Conservation (phyloP, 495 filamentous ascomycete species). For the Hypoxylon cercidicola region DNA sequence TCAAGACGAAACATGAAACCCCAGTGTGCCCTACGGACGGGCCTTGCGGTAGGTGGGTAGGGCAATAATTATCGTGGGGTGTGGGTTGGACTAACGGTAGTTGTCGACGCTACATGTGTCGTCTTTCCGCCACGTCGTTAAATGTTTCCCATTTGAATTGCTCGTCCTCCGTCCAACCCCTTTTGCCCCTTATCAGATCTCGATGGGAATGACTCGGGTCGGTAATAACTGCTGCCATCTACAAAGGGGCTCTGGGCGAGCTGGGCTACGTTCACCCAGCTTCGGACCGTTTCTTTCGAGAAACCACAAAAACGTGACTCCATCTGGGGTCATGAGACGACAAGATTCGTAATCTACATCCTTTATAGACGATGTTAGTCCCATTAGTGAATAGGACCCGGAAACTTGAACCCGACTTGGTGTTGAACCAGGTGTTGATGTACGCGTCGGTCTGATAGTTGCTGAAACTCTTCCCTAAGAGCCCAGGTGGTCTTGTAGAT, state of each 20-base stretch:
- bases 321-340: constrained; percentile 10
- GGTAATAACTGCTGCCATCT: background rate
- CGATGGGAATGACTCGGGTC: constrained; percentile 29
- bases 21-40: constrained; percentile 7
- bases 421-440: too few species aligned
- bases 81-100: constrained; percentile 10
- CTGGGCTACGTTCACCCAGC: background rate
- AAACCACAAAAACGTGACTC: constrained; percentile 3
- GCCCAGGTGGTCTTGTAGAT: too few species aligned
- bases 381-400: too few species aligned
- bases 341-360: background rate
- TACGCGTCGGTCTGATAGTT: too few species aligned
- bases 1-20: constrained; percentile 25
- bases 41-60: background rate
- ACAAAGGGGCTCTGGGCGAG: background rate
- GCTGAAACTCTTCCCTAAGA: too few species aligned
- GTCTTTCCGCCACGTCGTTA: constrained; percentile 15
- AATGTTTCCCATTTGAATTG: constrained; percentile 13
- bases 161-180: background rate
- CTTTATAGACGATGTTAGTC: background rate
- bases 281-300: background rate
- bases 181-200: background rate
- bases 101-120: constrained; percentile 19
- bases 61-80: background rate
- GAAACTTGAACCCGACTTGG: too few species aligned